Percentiles rank a stretch among this genome's conserved stretches.
phyloP scores from a whole-genome alignment of 192 early-diverging fungal genomes.

The Phycomyces nitens region DNA sequence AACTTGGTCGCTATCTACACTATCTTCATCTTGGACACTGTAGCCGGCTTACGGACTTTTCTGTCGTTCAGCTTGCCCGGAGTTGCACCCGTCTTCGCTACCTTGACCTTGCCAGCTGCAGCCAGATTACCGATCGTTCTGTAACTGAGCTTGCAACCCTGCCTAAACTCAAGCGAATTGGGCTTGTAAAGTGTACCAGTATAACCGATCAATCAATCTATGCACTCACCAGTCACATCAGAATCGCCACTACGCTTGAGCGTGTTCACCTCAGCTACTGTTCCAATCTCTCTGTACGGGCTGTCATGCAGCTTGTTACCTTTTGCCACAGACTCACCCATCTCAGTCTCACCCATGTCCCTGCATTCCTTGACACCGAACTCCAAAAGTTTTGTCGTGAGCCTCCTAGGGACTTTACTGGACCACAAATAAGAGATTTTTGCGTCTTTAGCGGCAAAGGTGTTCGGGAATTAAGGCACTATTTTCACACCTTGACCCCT shows the following conservation, averaged over 20 bases:
- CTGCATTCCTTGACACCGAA: slow-evolving; percentile 43
- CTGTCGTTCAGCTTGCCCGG: slow-evolving; percentile 40
- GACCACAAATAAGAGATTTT: slow-evolving; percentile 49
- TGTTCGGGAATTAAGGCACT: slow-evolving; percentile 45
- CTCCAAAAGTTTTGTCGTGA: slow-evolving; percentile 50
- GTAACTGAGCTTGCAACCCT: slow-evolving; percentile 49
- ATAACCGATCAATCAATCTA: slow-evolving; percentile 54
- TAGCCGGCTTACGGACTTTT: slow-evolving; percentile 44
- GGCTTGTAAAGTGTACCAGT: slow-evolving; percentile 53
- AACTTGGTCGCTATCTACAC: slow-evolving; percentile 52
- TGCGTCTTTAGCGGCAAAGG: slow-evolving; percentile 60
- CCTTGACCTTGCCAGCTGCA: slow-evolving; percentile 53
- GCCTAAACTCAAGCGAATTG: slow-evolving; percentile 50
- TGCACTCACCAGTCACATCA: slow-evolving; percentile 41
- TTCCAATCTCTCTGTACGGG: slow-evolving; percentile 39
- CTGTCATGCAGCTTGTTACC: slow-evolving; percentile 45
- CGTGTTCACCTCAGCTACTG: slow-evolving; percentile 56
- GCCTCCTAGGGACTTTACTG: slow-evolving; percentile 51
- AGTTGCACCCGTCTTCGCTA: slow-evolving; percentile 53
- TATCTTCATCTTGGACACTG: slow-evolving; percentile 58
- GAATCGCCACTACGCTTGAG: slow-evolving; percentile 44
- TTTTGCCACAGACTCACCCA: slow-evolving; percentile 50
- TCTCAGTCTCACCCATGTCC: slow-evolving; percentile 50
- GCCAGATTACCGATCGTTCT: slow-evolving; percentile 45
- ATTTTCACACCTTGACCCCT: slow-evolving; percentile 18